Evolutionary conservation across 495 filamentous ascomycete species (phyloP).

Genomic region (Pyrenula massariospora): DNA sequence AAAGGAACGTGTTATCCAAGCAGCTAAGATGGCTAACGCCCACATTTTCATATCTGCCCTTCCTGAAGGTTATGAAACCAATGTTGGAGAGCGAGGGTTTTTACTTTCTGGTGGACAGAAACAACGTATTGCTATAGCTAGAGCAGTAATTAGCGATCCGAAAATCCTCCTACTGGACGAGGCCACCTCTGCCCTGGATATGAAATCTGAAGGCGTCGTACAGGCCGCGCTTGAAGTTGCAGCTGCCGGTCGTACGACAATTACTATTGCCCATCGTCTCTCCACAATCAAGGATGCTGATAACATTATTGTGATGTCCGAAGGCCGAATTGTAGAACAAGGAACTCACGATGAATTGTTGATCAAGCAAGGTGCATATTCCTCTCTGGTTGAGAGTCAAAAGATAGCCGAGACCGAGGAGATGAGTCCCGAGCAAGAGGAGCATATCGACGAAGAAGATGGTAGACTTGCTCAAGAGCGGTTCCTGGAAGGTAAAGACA

Average conservation of each 20-base stretch:
- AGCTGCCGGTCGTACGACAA: slow-evolving; percentile 83
- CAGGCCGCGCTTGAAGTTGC: slow-evolving; percentile 87
- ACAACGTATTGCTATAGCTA: slow-evolving; percentile 81
- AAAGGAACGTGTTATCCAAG: slow-evolving; percentile 15
- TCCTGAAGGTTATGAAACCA: slow-evolving; percentile 8
- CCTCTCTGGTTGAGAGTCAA: slow-evolving; percentile 69
- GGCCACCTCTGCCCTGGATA: slow-evolving; percentile 90
- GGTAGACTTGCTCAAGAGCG: slow-evolving; percentile 11
- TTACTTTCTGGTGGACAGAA: slow-evolving; percentile 84
- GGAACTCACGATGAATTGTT: slow-evolving; percentile 50
- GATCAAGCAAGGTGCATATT: slow-evolving; percentile 48
- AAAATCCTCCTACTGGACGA: slow-evolving; percentile 92
- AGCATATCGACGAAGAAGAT: slow-evolving; percentile 15
- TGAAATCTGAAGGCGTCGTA: slow-evolving; percentile 88
- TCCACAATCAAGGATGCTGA: slow-evolving; percentile 89
- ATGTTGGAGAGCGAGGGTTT: slow-evolving; percentile 8
- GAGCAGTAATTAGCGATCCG: slow-evolving; percentile 82
- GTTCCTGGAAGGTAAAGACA: background rate
- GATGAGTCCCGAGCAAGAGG: slow-evolving; percentile 15
- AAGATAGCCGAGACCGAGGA: slow-evolving; percentile 29
- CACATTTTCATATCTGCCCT: slow-evolving; percentile 15
- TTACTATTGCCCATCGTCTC: slow-evolving; percentile 88
- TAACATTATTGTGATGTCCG: slow-evolving; percentile 88
- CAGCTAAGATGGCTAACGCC: slow-evolving; percentile 23
- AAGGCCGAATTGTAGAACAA: slow-evolving; percentile 78